Percentiles rank a stretch among this genome's conserved stretches.
Conservation (phyloP, 345 rosid genomes). For the Toxicodendron radicans region DNA sequence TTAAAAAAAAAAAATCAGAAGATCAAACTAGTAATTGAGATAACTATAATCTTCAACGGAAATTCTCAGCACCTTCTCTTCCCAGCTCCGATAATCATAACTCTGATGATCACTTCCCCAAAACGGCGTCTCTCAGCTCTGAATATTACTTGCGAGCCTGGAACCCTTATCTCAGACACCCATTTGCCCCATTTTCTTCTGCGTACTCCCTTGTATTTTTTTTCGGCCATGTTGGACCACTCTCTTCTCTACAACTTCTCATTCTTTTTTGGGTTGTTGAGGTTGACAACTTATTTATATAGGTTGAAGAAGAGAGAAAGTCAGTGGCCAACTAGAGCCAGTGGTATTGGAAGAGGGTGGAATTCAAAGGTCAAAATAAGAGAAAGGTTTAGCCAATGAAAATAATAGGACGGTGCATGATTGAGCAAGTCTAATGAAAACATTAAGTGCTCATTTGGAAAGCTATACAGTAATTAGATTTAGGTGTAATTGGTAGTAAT, state of each 20-base stretch:
- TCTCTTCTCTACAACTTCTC: constrained; percentile 25
- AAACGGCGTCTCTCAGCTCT: not conserved
- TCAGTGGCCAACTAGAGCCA: not conserved
- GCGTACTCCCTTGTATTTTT: constrained; percentile 68
- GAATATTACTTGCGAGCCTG: constrained; percentile 42
- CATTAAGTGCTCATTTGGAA: too few species aligned
- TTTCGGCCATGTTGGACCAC: constrained; percentile 15
- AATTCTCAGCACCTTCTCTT: constrained; percentile 36
- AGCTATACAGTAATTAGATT: too few species aligned
- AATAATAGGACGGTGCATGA: constrained; percentile 3
- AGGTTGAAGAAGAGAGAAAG: constrained; percentile 42
- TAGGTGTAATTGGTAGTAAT: too few species aligned
- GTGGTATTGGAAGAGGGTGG: not conserved
- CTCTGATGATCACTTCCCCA: constrained; percentile 5
- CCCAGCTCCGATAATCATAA: constrained; percentile 11
- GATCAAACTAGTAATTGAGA: not conserved
- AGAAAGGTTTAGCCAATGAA: not conserved
- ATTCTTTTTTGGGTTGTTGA: too few species aligned
- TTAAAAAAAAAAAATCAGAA: too few species aligned
- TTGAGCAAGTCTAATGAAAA: not conserved
- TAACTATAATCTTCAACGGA: constrained; percentile 66
- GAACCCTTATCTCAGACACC: constrained; percentile 88
- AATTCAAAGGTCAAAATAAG: constrained; percentile 33
- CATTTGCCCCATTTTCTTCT: constrained; percentile 95
- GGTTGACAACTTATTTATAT: constrained; percentile 26